Percentiles rank a stretch among this genome's conserved stretches.
Evolutionary conservation across 345 rosid genomes (phyloP).

Genomic region (Brassica cretica): DNA sequence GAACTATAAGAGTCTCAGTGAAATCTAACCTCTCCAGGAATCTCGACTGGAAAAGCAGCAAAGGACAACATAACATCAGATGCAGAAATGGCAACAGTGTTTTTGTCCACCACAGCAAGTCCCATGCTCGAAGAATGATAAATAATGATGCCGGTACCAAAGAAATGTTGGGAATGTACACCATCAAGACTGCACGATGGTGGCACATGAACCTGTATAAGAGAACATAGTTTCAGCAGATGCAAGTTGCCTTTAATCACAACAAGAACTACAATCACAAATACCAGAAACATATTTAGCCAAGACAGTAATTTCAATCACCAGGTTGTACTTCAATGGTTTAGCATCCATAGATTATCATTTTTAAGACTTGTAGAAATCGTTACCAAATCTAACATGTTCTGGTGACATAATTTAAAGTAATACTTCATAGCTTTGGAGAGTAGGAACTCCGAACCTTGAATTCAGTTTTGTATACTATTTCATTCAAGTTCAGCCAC

Average conservation of each 20-base stretch:
- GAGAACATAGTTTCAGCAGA: conserved; percentile 26
- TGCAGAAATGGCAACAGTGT: conserved; percentile 77
- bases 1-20: background rate
- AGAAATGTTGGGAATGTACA: conserved; percentile 74
- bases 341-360: conserved; percentile 6
- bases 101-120: conserved; percentile 89
- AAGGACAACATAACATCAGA: conserved; percentile 95
- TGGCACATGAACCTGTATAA: conserved; percentile 88
- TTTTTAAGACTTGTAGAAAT: background rate
- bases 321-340: background rate
- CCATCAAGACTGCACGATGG: conserved; percentile 93
- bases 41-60: conserved; percentile 94
- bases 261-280: conserved; percentile 18
- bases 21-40: conserved; percentile 86
- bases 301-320: background rate
- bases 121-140: conserved; percentile 89
- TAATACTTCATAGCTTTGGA: conserved; percentile 12
- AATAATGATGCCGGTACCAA: conserved; percentile 88
- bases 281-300: conserved; percentile 8
- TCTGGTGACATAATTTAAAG: conserved; percentile 1
- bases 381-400: conserved; percentile 25
- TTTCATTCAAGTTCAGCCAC: conserved; percentile 7
- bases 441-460: conserved; percentile 19
- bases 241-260: conserved; percentile 23
- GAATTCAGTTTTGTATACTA: conserved; percentile 3